Conservation (phyloP, 306 rosid genomes). For the Clitoria ternatea region DNA sequence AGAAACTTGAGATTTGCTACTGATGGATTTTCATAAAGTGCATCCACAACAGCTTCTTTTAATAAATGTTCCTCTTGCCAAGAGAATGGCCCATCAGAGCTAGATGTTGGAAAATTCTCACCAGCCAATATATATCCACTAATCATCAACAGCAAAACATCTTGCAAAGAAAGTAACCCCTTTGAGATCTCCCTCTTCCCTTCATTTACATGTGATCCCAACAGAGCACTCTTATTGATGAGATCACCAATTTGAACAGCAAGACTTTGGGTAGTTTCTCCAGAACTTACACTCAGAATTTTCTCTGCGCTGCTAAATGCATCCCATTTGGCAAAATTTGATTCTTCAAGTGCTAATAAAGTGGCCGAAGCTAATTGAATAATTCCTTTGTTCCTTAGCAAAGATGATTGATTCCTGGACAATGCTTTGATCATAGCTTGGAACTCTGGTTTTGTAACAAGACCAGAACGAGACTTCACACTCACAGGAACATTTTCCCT, state of each 20-base stretch:
- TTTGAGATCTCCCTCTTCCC: conserved; percentile 47
- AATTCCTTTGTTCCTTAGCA: conserved; percentile 82
- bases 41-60: conserved; percentile 81
- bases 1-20: conserved; percentile 70
- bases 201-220: conserved; percentile 49
- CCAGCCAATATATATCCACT: conserved; percentile 87
- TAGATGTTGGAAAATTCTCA: conserved; percentile 82
- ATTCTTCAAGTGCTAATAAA: conserved; percentile 63
- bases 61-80: conserved; percentile 93
- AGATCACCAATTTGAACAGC: conserved; percentile 89
- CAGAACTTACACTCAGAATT: conserved; percentile 59
- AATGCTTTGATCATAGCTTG: conserved; percentile 72
- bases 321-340: conserved; percentile 71
- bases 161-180: conserved; percentile 72
- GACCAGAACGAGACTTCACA: conserved; percentile 66
- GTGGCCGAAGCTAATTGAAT: conserved; percentile 84
- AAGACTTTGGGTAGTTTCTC: conserved; percentile 89
- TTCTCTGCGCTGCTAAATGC: conserved; percentile 81
- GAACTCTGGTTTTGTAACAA: conserved; percentile 59
- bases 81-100: conserved; percentile 88
- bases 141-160: conserved; percentile 71
- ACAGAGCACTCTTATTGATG: conserved; percentile 67
- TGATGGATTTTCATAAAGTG: conserved; percentile 79
- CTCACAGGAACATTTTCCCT: conserved; percentile 52
- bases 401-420: conserved; percentile 62